phyloP scores from a whole-genome alignment of 2,329 filamentous ascomycete genomes.

The Onygenales sp. region DNA sequence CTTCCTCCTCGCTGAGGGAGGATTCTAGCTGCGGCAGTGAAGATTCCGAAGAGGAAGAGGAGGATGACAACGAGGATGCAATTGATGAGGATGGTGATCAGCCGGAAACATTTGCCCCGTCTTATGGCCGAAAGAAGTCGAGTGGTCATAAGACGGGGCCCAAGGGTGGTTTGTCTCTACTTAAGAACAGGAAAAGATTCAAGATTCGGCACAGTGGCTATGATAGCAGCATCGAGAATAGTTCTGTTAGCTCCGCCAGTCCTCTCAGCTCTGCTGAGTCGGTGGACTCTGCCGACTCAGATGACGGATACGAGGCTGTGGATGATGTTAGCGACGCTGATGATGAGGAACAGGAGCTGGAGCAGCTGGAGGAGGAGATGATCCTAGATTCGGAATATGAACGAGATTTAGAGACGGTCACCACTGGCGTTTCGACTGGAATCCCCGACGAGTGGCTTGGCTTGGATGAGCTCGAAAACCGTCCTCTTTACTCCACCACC shows the following conservation, averaged over 20 bases:
- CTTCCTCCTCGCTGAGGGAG: slow-evolving; percentile 20
- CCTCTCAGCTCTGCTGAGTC: slow-evolving; percentile 8
- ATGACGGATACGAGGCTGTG: slow-evolving; percentile 58
- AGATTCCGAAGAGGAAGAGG: slow-evolving; percentile 17
- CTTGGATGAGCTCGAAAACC: slow-evolving; percentile 37
- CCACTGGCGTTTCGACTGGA: slow-evolving; percentile 13
- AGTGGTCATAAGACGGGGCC: slow-evolving; percentile 33
- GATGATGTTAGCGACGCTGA: slow-evolving; percentile 73
- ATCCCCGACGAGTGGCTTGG: slow-evolving; percentile 42
- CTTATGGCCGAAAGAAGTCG: slow-evolving; percentile 27
- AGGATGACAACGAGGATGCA: slow-evolving; percentile 22
- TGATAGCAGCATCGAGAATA: slow-evolving; percentile 5
- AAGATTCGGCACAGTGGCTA: slow-evolving; percentile 12
- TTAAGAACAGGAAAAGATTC: slow-evolving; percentile 25
- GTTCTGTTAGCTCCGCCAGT: slow-evolving; percentile 10
- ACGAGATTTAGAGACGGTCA: slow-evolving; percentile 14
- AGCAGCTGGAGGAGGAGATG: slow-evolving; percentile 67
- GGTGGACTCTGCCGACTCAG: slow-evolving; percentile 12
- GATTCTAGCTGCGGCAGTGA: slow-evolving; percentile 31
- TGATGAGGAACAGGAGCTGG: slow-evolving; percentile 69
- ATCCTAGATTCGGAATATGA: slow-evolving; percentile 46
- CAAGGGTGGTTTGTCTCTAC: slow-evolving; percentile 18
- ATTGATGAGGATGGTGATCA: slow-evolving; percentile 35
- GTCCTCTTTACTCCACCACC: slow-evolving; percentile 27
- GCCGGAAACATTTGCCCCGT: slow-evolving; percentile 32